Conservation (phyloP, 176 grass and related monocot genomes). For the Carex myosuroides region DNA sequence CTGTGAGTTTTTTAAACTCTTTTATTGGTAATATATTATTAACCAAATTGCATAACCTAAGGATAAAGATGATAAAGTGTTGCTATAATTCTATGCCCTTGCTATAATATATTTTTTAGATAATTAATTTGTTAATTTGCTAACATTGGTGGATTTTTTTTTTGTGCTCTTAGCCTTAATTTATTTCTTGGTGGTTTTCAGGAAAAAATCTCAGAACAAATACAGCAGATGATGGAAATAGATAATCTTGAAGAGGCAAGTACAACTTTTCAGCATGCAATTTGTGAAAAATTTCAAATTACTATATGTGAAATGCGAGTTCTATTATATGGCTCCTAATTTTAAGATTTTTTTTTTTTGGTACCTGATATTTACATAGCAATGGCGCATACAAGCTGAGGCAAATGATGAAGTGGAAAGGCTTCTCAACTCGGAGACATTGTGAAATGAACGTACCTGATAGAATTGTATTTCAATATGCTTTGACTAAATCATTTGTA, state of each 20-base stretch:
- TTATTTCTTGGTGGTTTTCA: constrained; percentile 31
- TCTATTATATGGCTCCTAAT: not conserved
- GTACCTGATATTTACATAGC: constrained; percentile 39
- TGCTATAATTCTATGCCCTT: not conserved
- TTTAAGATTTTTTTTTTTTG: not conserved
- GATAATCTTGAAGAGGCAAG: constrained; percentile 97
- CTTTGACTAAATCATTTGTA: not conserved
- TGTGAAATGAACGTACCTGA: constrained; percentile 39
- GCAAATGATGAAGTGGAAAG: constrained; percentile 98
- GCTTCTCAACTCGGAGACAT: constrained; percentile 69
- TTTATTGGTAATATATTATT: not conserved
- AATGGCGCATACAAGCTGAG: constrained; percentile 95
- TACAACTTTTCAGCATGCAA: constrained; percentile 13
- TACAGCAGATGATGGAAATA: constrained; percentile 94
- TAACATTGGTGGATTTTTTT: not conserved
- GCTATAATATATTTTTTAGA: not conserved
- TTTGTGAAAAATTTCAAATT: constrained; percentile 2
- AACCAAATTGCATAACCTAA: not conserved
- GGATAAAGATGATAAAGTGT: not conserved
- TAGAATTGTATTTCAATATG: constrained; percentile 24
- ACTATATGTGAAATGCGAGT: not conserved
- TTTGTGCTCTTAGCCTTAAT: not conserved
- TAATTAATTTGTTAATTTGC: not conserved
- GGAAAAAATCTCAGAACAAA: constrained; percentile 91
- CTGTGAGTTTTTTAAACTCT: constrained; percentile 36